Percentiles rank a stretch among this genome's conserved stretches.
These are phyloP conservation scores for Anthracocystis walkeri DNA, from an alignment of 1,284 basidiomycete species.

Conservation along the genomic window DNA sequence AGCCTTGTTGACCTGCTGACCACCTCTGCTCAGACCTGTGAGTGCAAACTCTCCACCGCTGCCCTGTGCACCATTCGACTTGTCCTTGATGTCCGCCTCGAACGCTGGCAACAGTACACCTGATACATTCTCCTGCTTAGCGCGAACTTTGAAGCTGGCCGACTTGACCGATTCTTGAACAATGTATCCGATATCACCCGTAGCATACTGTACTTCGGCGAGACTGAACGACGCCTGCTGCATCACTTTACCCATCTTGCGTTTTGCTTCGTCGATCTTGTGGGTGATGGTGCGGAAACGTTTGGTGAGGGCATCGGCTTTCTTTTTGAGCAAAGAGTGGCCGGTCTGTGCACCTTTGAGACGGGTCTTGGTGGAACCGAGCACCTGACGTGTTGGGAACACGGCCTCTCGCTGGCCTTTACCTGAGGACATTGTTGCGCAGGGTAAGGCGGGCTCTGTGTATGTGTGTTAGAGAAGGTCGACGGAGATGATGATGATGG, in stretches of 20 bases:
- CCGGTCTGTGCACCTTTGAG: conserved; percentile 97
- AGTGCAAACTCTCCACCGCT: conserved; percentile 83
- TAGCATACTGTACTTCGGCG: conserved; percentile 97
- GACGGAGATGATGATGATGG: background rate
- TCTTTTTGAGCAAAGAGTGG: conserved; percentile 95
- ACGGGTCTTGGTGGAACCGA: conserved; percentile 91
- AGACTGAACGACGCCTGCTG: conserved; percentile 98
- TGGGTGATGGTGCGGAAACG: conserved; percentile 78
- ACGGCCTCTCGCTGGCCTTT: conserved; percentile 88
- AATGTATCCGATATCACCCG: conserved; percentile 87
- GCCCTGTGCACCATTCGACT: conserved; percentile 20
- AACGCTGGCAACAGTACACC: conserved; percentile 97
- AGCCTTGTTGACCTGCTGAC: conserved; percentile 92
- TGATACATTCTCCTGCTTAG: conserved; percentile 97
- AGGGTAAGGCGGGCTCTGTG: background rate
- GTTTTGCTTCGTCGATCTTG: conserved; percentile 89
- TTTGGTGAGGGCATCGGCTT: conserved; percentile 93
- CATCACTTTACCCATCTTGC: conserved; percentile 98
- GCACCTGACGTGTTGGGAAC: conserved; percentile 77
- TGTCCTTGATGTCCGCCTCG: conserved; percentile 69
- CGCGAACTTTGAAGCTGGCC: conserved; percentile 90
- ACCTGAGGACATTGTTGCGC: conserved; percentile 79
- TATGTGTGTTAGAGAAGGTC: background rate
- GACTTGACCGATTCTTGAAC: conserved; percentile 74
- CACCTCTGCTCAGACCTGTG: conserved; percentile 96